Evolutionary conservation across 805 yeast species (phyloP).

Genomic region (Suhomyces sp.): DNA sequence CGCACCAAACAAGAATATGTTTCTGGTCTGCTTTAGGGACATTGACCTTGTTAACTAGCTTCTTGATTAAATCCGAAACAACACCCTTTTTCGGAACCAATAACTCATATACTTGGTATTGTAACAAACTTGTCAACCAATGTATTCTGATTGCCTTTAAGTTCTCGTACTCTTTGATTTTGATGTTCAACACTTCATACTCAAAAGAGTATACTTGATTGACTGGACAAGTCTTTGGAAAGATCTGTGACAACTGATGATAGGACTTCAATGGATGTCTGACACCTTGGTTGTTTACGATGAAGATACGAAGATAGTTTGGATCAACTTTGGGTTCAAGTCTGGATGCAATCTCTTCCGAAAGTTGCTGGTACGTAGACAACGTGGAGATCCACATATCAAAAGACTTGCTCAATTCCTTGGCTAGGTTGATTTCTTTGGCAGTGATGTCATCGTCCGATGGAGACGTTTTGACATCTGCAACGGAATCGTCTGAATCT

Average conservation of each 20-base stretch:
- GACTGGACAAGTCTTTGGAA: slow-evolving; percentile 43
- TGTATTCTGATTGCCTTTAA: slow-evolving; percentile 62
- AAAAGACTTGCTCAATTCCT: slow-evolving; percentile 28
- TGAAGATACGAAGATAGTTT: slow-evolving; percentile 60
- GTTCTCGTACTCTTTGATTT: slow-evolving; percentile 73
- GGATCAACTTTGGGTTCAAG: slow-evolving; percentile 51
- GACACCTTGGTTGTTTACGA: slow-evolving; percentile 56
- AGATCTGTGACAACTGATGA: slow-evolving; percentile 36
- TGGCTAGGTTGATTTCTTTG: slow-evolving; percentile 16
- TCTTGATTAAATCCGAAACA: slow-evolving; percentile 52
- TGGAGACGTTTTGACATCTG: neutral
- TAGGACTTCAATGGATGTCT: slow-evolving; percentile 44
- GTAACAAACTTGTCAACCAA: slow-evolving; percentile 71
- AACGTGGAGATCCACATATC: slow-evolving; percentile 69
- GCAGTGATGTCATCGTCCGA: slow-evolving; percentile 14
- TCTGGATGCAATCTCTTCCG: slow-evolving; percentile 54
- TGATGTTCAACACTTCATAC: slow-evolving; percentile 74
- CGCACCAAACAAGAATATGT: slow-evolving; percentile 57
- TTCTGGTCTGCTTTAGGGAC: slow-evolving; percentile 46
- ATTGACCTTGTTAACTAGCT: slow-evolving; percentile 53
- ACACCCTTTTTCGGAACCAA: slow-evolving; percentile 63
- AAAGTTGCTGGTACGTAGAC: slow-evolving; percentile 57
- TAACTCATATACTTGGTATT: slow-evolving; percentile 65
- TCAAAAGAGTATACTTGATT: slow-evolving; percentile 49
- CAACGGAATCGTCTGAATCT: slow-evolving; percentile 11